Percentiles rank a stretch among this genome's conserved stretches.
Conservation (phyloP, 2,329 filamentous ascomycete species). For the Coniochaeta sp. region DNA sequence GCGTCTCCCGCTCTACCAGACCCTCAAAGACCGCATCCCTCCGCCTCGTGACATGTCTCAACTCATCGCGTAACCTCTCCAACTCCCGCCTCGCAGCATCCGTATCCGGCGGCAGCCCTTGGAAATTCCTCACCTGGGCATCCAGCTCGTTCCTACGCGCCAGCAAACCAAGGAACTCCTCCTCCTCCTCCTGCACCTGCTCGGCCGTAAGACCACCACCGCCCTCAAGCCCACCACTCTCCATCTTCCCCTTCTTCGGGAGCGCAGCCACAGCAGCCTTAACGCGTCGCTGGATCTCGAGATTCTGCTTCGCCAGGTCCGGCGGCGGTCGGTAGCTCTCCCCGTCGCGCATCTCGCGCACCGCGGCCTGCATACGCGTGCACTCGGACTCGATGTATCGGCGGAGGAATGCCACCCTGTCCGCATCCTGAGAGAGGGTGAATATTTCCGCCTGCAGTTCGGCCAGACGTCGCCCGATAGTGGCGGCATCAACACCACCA, state of each 20-base stretch:
- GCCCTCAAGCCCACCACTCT: slow-evolving; percentile 19
- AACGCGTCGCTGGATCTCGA: slow-evolving; percentile 63
- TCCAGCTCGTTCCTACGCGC: slow-evolving; percentile 54
- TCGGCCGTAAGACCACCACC: slow-evolving; percentile 46
- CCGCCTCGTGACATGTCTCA: slow-evolving; percentile 52
- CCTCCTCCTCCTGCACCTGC: slow-evolving; percentile 51
- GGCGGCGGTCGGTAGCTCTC: slow-evolving; percentile 46
- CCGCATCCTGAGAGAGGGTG: slow-evolving; percentile 47
- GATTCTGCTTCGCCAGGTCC: slow-evolving; percentile 61
- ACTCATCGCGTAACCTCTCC: slow-evolving; percentile 56
- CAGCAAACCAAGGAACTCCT: slow-evolving; percentile 49
- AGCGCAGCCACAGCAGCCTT: slow-evolving; percentile 61
- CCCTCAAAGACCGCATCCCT: slow-evolving; percentile 72
- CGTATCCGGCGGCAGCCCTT: slow-evolving; percentile 64
- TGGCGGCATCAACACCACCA: slow-evolving; percentile 39
- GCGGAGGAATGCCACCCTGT: slow-evolving; percentile 49
- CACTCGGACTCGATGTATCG: slow-evolving; percentile 47
- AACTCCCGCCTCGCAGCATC: slow-evolving; percentile 64
- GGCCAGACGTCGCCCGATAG: slow-evolving; percentile 45
- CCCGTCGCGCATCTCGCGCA: slow-evolving; percentile 31
- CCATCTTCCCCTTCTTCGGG: slow-evolving; percentile 53
- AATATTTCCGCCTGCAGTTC: slow-evolving; percentile 47
- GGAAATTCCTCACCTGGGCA: slow-evolving; percentile 56
- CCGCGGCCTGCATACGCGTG: slow-evolving; percentile 27
- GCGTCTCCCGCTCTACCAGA: slow-evolving; percentile 57